Evolutionary conservation across 148 eudicot genomes (phyloP).

Genomic region (Salicornia ramosissima): DNA sequence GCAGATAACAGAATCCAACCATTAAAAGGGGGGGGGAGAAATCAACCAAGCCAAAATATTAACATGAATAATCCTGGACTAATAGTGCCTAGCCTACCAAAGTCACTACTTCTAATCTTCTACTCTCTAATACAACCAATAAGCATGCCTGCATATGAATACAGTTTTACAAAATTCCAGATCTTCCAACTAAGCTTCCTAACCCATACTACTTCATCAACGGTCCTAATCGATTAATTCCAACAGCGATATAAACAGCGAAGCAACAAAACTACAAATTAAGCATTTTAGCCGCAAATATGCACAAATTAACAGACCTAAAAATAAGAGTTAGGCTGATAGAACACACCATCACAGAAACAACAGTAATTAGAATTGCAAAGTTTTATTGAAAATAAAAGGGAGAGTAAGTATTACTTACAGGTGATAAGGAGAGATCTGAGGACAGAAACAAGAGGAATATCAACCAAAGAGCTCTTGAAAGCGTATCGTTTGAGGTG

Average conservation of each 20-base stretch:
- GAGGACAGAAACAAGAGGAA: slow-evolving; percentile 77
- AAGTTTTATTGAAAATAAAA: too few relatives aligned
- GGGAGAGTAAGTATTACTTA: slow-evolving; percentile 4
- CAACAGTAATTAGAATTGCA: not conserved
- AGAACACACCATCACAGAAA: not conserved
- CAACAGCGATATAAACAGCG: not conserved
- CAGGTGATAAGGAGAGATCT: slow-evolving; percentile 82
- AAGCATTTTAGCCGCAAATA: not conserved
- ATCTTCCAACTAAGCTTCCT: not conserved
- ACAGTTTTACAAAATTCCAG: not conserved
- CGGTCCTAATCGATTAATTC: not conserved
- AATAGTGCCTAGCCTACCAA: not conserved
- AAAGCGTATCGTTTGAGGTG: slow-evolving; percentile 66
- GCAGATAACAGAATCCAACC: not conserved
- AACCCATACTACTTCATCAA: not conserved
- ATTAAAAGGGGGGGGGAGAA: too few relatives aligned
- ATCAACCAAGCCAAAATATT: too few relatives aligned
- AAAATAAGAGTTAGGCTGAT: too few relatives aligned
- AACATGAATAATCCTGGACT: not conserved
- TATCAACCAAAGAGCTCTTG: slow-evolving; percentile 70
- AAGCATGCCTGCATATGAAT: too few relatives aligned
- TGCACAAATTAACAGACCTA: not conserved
- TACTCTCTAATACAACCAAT: too few relatives aligned
- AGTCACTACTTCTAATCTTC: too few relatives aligned
- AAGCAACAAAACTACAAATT: not conserved